Conservation (phyloP, 106 monocot species). For the Allium fistulosum region DNA sequence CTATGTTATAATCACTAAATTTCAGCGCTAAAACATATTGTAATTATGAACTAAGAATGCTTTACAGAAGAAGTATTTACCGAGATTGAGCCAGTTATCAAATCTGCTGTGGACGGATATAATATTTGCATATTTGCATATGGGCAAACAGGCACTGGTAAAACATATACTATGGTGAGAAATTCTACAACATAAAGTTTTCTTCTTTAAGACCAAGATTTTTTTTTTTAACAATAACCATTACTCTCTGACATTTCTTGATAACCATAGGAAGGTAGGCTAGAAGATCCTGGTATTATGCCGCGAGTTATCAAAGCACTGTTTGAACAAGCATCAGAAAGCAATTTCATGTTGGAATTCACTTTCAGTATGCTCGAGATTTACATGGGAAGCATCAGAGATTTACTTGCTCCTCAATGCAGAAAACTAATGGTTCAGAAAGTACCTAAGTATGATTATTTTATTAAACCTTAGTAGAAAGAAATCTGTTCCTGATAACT, state of each 20-base stretch:
- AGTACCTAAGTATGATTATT: conserved; percentile 21
- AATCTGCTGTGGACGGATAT: conserved; percentile 90
- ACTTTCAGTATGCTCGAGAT: conserved; percentile 87
- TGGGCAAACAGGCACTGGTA: conserved; percentile 94
- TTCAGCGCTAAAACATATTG: neutral
- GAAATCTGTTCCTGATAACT: too few relatives aligned
- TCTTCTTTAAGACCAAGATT: neutral
- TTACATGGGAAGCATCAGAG: conserved; percentile 65
- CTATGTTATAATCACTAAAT: neutral
- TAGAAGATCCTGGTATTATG: conserved; percentile 41
- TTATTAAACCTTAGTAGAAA: too few relatives aligned
- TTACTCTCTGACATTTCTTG: neutral
- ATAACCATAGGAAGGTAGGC: conserved; percentile 54
- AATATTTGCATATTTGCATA: conserved; percentile 97
- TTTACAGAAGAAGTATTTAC: conserved; percentile 60
- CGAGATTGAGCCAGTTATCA: conserved; percentile 66
- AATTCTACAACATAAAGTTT: neutral
- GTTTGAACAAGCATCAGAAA: conserved; percentile 39
- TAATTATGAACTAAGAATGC: neutral
- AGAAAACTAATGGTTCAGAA: conserved; percentile 19
- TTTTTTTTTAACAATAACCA: neutral
- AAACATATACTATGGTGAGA: conserved; percentile 83
- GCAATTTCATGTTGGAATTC: conserved; percentile 31
- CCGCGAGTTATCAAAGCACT: conserved; percentile 43
- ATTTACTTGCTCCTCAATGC: conserved; percentile 42